Evolutionary conservation across 148 eudicot species (phyloP).

Genomic region (Spergularia marina): DNA sequence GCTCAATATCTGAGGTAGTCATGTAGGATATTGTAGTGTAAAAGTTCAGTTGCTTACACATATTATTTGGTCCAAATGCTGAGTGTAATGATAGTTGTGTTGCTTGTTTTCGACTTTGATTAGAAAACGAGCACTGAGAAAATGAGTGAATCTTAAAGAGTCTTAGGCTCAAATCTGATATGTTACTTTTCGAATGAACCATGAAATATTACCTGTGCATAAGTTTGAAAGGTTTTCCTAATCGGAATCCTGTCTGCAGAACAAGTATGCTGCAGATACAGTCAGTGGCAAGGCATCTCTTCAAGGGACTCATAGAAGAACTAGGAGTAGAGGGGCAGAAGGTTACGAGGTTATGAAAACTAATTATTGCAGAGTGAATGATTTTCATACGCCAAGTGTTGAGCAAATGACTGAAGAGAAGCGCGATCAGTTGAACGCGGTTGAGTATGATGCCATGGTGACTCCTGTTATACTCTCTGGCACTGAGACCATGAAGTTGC

Average conservation of each 20-base stretch:
- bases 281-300: conserved; percentile 28
- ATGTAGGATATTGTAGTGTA: too few relatives aligned
- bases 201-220: neutral
- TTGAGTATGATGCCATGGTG: conserved; percentile 39
- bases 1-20: too few relatives aligned
- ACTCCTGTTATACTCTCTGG: conserved; percentile 40
- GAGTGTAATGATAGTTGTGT: neutral
- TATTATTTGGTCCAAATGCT: neutral
- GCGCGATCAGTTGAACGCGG: conserved; percentile 15
- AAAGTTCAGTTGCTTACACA: neutral
- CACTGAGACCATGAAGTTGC: conserved; percentile 45
- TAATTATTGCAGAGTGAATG: conserved; percentile 37
- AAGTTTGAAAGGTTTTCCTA: too few relatives aligned
- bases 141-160: neutral
- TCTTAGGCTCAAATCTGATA: too few relatives aligned
- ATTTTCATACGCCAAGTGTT: conserved; percentile 26
- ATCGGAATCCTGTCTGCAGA: conserved; percentile 34
- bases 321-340: conserved; percentile 36
- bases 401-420: conserved; percentile 28
- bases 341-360: conserved; percentile 29
- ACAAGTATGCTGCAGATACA: conserved; percentile 34
- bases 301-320: conserved; percentile 41
- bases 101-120: neutral
- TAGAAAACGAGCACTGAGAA: neutral
- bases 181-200: too few relatives aligned